These are phyloP conservation scores for Penicillium sumatraense DNA, from an alignment of 2,329 filamentous ascomycete species.

Conservation along the genomic window DNA sequence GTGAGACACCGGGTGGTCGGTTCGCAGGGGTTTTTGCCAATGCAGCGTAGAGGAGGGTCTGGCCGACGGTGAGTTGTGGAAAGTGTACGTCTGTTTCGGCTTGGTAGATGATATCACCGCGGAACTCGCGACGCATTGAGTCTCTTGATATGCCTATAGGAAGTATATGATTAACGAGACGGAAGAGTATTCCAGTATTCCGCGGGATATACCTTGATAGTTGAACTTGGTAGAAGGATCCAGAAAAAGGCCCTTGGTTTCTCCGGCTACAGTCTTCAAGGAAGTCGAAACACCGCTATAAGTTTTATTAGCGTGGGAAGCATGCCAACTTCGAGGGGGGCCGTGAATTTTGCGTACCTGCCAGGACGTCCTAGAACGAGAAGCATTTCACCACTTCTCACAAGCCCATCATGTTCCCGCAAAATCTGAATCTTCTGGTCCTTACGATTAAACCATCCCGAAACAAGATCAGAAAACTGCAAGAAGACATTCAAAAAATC, in stretches of 20 bases:
- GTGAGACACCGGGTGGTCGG: slow-evolving; percentile 21
- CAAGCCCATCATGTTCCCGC: not conserved
- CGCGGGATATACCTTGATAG: slow-evolving; percentile 9
- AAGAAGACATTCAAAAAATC: not conserved
- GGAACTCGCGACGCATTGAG: slow-evolving; percentile 8
- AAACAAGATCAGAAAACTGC: not conserved
- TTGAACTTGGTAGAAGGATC: slow-evolving; percentile 1
- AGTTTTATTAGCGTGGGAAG: too few relatives aligned
- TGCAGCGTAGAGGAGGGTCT: slow-evolving; percentile 76
- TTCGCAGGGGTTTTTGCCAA: slow-evolving; percentile 55
- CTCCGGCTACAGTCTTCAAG: slow-evolving; percentile 56
- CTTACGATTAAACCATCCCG: not conserved
- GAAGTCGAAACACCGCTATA: slow-evolving; percentile 53
- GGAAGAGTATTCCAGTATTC: not conserved
- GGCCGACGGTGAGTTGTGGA: slow-evolving; percentile 63
- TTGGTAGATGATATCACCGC: slow-evolving; percentile 13
- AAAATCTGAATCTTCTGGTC: not conserved
- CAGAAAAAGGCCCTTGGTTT: slow-evolving; percentile 20
- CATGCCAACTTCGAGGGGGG: not conserved
- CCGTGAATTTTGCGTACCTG: not conserved
- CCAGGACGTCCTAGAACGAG: slow-evolving; percentile 56
- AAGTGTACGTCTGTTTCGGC: slow-evolving; percentile 54
- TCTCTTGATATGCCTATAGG: not conserved
- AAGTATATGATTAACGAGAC: not conserved
- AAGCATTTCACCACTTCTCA: slow-evolving; percentile 53